A percentile compares a stretch with the other conserved stretches of the same genome.
phyloP scores from a whole-genome alignment of 331 rosid species.

The Malus hybrid region DNA sequence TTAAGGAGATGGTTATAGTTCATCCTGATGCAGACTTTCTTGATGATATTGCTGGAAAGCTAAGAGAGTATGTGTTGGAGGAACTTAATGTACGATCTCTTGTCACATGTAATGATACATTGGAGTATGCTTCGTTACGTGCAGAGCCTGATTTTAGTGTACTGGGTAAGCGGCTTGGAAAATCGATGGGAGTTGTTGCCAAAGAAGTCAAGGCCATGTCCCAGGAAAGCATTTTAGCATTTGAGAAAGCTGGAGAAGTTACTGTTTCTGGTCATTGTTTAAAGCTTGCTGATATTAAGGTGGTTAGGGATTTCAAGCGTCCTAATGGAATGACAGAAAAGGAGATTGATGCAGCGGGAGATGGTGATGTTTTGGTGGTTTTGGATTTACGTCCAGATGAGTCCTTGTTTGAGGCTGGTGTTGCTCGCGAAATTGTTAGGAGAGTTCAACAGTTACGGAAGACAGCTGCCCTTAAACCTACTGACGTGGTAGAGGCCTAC shows the following conservation, averaged over 20 bases:
- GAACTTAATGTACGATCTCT: conserved; percentile 84
- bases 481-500: conserved; percentile 81
- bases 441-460: conserved; percentile 89
- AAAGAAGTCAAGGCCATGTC: conserved; percentile 79
- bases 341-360: conserved; percentile 78
- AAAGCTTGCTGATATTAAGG: conserved; percentile 82
- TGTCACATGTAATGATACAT: conserved; percentile 71
- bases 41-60: conserved; percentile 82
- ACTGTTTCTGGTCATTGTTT: conserved; percentile 59
- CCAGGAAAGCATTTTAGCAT: conserved; percentile 76
- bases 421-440: conserved; percentile 92
- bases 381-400: conserved; percentile 33
- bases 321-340: not conserved
- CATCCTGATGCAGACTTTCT: conserved; percentile 89
- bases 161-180: conserved; percentile 86
- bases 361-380: conserved; percentile 86
- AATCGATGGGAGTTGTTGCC: conserved; percentile 75
- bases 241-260: conserved; percentile 74
- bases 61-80: conserved; percentile 81
- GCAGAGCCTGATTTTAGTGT: conserved; percentile 90
- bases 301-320: conserved; percentile 66
- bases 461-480: conserved; percentile 84
- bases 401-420: conserved; percentile 38
- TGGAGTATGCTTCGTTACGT: conserved; percentile 75
- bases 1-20: conserved; percentile 94